These are phyloP conservation scores for Fraxinus dipetala DNA, from an alignment of 305 asterid genomes.

Conservation along the genomic window DNA sequence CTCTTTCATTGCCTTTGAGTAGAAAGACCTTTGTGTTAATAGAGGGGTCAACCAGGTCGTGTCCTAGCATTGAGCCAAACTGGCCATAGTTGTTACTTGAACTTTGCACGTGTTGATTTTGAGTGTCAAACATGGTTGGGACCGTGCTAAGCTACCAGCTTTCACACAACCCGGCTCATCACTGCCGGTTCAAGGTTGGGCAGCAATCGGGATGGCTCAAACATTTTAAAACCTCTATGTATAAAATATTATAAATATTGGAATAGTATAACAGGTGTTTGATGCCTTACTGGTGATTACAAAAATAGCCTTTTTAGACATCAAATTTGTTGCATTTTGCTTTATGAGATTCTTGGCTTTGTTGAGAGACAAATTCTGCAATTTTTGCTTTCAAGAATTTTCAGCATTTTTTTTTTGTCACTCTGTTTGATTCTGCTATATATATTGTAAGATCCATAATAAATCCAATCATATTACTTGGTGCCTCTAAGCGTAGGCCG, in stretches of 20 bases:
- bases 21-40: neutral
- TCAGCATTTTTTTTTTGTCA: neutral
- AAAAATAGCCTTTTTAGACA: neutral
- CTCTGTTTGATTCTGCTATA: neutral
- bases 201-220: neutral
- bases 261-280: neutral
- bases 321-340: neutral
- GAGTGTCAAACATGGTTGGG: neutral
- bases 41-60: neutral
- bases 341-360: neutral
- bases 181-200: neutral
- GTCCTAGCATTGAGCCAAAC: neutral
- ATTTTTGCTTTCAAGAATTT: neutral
- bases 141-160: neutral
- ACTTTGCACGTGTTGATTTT: neutral
- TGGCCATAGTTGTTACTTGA: neutral
- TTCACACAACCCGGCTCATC: neutral
- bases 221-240: neutral
- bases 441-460: neutral
- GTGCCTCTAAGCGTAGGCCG: neutral
- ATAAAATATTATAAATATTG: neutral
- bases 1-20: neutral
- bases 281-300: neutral
- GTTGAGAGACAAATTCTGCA: neutral
- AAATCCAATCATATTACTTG: neutral